Conservation (phyloP, 768 basidiomycete species). For the Tylopilus plumbeoviolaceoides region DNA sequence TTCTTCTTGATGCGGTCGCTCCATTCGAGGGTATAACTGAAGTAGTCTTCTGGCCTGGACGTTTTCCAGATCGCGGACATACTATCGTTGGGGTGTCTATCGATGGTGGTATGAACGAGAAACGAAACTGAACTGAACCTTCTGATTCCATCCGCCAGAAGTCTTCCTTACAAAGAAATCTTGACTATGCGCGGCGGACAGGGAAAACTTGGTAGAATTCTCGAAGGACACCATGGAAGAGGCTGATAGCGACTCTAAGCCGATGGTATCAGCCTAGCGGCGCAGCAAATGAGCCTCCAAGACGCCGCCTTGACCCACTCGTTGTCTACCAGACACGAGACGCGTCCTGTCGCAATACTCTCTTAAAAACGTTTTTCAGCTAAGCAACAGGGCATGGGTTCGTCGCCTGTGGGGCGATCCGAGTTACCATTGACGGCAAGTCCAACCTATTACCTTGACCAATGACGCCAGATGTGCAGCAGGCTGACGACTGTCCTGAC, state of each 20-base stretch:
- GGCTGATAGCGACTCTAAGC: slow-evolving; percentile 7
- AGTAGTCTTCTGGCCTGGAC: slow-evolving; percentile 6
- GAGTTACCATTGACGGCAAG: slow-evolving; percentile 18
- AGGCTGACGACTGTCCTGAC: slow-evolving; percentile 20
- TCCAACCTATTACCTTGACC: slow-evolving; percentile 5
- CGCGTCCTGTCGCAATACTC: slow-evolving; percentile 7
- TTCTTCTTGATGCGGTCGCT: slow-evolving; percentile 5
- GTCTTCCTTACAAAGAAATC: slow-evolving; percentile 1
- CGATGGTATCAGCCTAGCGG: slow-evolving; percentile 6
- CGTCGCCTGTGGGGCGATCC: slow-evolving; percentile 9
- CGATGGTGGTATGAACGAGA: not conserved
- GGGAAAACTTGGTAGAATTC: slow-evolving; percentile 5
- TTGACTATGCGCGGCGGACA: slow-evolving; percentile 3
- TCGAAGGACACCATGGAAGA: slow-evolving; percentile 9
- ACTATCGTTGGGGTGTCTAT: slow-evolving; percentile 2
- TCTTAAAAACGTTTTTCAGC: slow-evolving; percentile 18
- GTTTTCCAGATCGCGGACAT: slow-evolving; percentile 1
- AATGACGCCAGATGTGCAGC: slow-evolving; percentile 14
- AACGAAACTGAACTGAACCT: slow-evolving; percentile 2
- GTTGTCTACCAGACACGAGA: slow-evolving; percentile 6
- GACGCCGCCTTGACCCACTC: slow-evolving; percentile 17
- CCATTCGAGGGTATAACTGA: slow-evolving; percentile 7
- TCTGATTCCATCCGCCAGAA: slow-evolving; percentile 16
- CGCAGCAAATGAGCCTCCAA: slow-evolving; percentile 18
- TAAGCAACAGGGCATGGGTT: slow-evolving; percentile 10